Base-by-base conservation (phyloP, 2,329 filamentous ascomycete genomes). In the Ophidiomyces ophidiicola region DNA sequence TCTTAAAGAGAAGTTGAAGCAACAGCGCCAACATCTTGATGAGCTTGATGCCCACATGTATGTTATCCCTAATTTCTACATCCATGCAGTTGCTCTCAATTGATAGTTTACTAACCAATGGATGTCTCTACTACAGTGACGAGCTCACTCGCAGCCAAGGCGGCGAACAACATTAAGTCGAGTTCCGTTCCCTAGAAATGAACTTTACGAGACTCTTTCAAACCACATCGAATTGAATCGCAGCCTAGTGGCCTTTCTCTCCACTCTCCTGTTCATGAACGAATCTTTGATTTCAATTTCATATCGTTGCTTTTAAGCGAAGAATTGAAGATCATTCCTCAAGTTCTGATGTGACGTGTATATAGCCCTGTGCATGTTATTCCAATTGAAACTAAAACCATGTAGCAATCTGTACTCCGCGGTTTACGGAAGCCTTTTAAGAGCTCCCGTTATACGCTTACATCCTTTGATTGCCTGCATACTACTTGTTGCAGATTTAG, bases 41-140 rank as follows among this genome's bases (percentile, higher is more conserved):
- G 80, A 87, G 60, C 76, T 94, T 46, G 78, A 85, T 54, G 74
- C 81, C 56, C 82, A 92, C 72, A 86, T 94, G 84, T 90, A 66
- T 58, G 80, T 66, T 38, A 33, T 30, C 29, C 33, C 30, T 23
- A 7, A 18, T 14, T 4, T 4, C 14, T 21, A 10, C 3, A 23
- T 8, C 12, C 15, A 21, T 36, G 10, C 6, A 5, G 11, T 11
- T 32, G 10, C n/a, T 11, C 7, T 18, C 20, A 26, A 6, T 17
- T 20, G 12, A 2, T 32, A 26, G 30, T 30, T 6, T 39, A 39
- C 33, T 41, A 28, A 41, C 25, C 29, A 24, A 23, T 39, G 23
- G 15, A 10, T 30, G 19, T 12, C 10, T 3, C 17, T 12, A 32
- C 6, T 38, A 23, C 54, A 90, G 83, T 57, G 78, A 90, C 53